Evolutionary conservation across 768 basidiomycete genomes (phyloP).

Genomic region (Lentinula edodes): DNA sequence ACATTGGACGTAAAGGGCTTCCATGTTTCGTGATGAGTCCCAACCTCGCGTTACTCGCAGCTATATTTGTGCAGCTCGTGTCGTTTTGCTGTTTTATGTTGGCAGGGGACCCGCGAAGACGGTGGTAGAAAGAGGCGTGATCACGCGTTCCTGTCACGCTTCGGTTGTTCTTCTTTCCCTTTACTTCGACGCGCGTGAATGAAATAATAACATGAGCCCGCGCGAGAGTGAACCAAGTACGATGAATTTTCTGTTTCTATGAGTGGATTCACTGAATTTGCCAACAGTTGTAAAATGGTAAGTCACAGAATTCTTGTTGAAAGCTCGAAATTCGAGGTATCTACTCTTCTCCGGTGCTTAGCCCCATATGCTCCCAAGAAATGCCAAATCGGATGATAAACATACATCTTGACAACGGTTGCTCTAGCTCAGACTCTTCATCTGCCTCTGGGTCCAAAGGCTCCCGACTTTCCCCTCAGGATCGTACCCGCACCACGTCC

Average conservation of each 20-base stretch:
- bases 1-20: constrained; percentile 55
- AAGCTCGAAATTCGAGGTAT: neutral
- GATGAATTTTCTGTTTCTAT: neutral
- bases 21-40: constrained; percentile 16
- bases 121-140: neutral
- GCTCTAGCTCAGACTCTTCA: constrained; percentile 15
- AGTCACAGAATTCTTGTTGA: neutral
- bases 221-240: neutral
- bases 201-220: neutral
- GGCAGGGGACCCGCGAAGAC: neutral
- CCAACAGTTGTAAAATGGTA: constrained; percentile 6
- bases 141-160: neutral
- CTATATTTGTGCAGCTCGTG: neutral
- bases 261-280: neutral
- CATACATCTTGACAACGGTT: constrained; percentile 44
- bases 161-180: neutral
- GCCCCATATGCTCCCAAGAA: constrained; percentile 42
- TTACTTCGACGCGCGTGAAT: neutral
- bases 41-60: neutral
- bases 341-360: constrained; percentile 13
- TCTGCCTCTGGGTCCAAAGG: constrained; percentile 1
- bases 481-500: neutral
- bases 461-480: constrained; percentile 11
- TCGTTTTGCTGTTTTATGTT: neutral
- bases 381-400: constrained; percentile 42